Base-by-base conservation (phyloP, 495 filamentous ascomycete genomes). In the Xylaria cubensis region DNA sequence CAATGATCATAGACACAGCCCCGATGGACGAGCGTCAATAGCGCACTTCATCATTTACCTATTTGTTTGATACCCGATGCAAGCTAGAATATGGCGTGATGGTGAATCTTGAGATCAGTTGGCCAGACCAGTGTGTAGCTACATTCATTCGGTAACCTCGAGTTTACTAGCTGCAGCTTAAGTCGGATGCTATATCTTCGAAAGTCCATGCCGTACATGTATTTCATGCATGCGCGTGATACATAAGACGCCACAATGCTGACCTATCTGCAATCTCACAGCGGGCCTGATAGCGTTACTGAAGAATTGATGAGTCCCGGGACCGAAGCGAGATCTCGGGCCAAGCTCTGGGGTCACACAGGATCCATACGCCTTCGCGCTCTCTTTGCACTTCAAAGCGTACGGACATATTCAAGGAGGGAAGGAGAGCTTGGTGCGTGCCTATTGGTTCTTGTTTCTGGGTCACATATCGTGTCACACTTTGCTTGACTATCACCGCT, bases 281-380 rank as follows among this genome's bases (percentile, higher is more conserved):
- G 50, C 50, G 65, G n/a, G 34, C n/a, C n/a, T 44, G 50, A 13
- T 64, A 24, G 61, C 26, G n/a, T 29, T 41, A 29, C 34, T 17
- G 34, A 42, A 44, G 34, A 56, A 42, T 39, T 39, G 36, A 39
- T 21, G 34, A 36, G 50, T 32, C 9, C 50, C 50, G 65, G 50
- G 65, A 67, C 65, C 65, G 65, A 67, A 50, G 50, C 65, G 32
- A 67, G 65, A 67, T 56, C 46, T 66, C 65, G 65, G 65, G 65
- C 19, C 36, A 56, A 44, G 36, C 26, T 13, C 34, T 56, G n/a
- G 50, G 13, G 65, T 67, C 32, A n/a, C 65, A 67, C n/a, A 19
- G 26, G 26, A 19, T n/a, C 12, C 34, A 21, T 55, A 24, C 39
- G 19, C 4, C 1, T 53, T 53, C 19, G 46, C 19, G 46, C 63